Percentiles rank a stretch among this genome's conserved stretches.
Evolutionary conservation across 2,329 filamentous ascomycete species (phyloP).

Genomic region (Hymenoscyphus fructigenus): DNA sequence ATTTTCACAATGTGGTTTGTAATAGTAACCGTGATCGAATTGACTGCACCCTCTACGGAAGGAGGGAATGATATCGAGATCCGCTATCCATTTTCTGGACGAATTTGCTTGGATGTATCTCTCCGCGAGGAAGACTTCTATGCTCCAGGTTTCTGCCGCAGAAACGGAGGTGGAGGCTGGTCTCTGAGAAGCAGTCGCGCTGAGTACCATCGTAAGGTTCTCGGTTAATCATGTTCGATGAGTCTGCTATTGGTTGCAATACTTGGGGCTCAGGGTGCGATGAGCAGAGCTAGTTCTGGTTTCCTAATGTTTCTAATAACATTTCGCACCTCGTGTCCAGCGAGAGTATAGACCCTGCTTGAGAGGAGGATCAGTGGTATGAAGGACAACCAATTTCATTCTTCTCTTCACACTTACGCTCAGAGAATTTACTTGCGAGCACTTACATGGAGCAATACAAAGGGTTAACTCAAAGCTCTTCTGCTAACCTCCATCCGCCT

Average conservation of each 20-base stretch:
- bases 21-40: background rate
- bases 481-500: no score
- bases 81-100: background rate
- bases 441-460: no score
- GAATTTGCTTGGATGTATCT: background rate
- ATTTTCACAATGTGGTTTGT: background rate
- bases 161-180: background rate
- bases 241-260: background rate
- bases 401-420: no score
- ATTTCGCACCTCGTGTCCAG: no score
- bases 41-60: background rate
- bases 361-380: no score
- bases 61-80: background rate
- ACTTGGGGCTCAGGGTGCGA: background rate
- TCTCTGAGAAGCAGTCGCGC: background rate
- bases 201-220: background rate
- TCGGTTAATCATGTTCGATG: background rate
- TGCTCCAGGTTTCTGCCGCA: background rate
- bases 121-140: background rate
- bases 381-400: no score
- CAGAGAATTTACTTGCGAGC: no score
- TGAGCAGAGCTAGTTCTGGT: background rate
- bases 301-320: background rate
- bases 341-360: no score
- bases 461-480: no score